A percentile compares a stretch with the other conserved stretches of the same genome.
Evolutionary conservation across 768 basidiomycete species (phyloP).

Genomic region (Lentinula guzmanii): DNA sequence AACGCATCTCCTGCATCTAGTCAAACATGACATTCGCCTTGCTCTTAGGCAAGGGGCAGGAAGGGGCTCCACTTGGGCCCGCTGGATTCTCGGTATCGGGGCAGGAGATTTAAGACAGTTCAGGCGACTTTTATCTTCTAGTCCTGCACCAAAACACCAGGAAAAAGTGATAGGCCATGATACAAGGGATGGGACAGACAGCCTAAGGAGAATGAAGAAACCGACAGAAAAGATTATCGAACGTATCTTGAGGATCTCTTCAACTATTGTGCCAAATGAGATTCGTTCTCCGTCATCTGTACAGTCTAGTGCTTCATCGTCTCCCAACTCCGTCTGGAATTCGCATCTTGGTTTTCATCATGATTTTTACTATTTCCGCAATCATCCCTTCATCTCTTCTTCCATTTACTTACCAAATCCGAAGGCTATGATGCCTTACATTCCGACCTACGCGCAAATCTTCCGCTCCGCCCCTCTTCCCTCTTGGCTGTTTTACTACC

Average conservation of each 20-base stretch:
- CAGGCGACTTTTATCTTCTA: not conserved
- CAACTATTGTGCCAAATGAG: not conserved
- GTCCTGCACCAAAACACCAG: not conserved
- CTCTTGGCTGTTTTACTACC: not conserved
- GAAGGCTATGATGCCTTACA: not conserved
- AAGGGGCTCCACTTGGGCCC: not conserved
- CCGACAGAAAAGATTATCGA: not conserved
- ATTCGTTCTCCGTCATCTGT: not conserved
- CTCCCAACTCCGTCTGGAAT: not conserved
- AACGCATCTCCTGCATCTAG: not conserved
- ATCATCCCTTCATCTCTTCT: not conserved
- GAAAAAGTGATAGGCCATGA: not conserved
- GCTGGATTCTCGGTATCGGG: not conserved
- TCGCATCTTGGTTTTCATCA: not conserved
- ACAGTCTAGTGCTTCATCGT: not conserved
- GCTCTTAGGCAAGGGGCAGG: not conserved
- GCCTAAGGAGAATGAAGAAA: not conserved
- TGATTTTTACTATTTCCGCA: not conserved
- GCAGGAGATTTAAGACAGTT: not conserved
- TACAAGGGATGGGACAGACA: not conserved
- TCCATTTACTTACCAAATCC: not conserved
- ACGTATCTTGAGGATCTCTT: not conserved
- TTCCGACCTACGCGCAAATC: not conserved
- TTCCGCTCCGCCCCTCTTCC: not conserved
- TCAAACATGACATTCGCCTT: not conserved